Base-by-base conservation (phyloP, 2,329 filamentous ascomycete species). In the Aspergillus piperis region DNA sequence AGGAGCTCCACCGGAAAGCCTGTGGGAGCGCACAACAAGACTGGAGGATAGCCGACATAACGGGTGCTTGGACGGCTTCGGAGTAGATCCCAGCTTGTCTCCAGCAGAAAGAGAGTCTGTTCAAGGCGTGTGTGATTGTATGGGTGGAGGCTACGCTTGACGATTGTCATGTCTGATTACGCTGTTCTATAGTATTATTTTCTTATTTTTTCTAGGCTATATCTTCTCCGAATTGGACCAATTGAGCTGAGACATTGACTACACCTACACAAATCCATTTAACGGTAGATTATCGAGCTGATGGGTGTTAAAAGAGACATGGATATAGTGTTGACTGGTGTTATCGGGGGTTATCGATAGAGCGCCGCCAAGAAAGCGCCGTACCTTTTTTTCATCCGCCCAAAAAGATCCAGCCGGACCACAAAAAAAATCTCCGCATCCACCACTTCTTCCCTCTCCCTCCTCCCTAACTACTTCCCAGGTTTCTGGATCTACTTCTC, bases 381-480 rank as follows among this genome's bases (percentile, higher is more conserved):
- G 71, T 73, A 73, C 70, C 69, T 70, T 72, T 73, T 72, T 70
- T 70, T 70, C 68, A 62, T 58, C 62, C 52, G 47, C 56, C 53
- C 53, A 57, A 65, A 36, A 68, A 68, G 65, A 66, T 64, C 62
- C 60, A 49, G 61, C 65, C 60, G 64, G 62, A 62, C 60, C 65
- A 66, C 64, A 64, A 66, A 65, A 68, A 69, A 66, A 69, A 66
- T 62, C 67, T 65, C 64, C 65, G 61, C 64, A 59, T 64, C 65
- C 67, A 68, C 69, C 68, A 65, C 63, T 61, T 64, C 65, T 61
- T 64, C 64, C 68, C 65, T 57, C 64, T 67, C 36, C 56, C 64
- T 67, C 66, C 62, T 66, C 65, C 63, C 42, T 58, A 66, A 63
- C 66, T 30, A 59, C 54, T 38, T 59, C 47, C 58, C 47, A 53